Conservation (phyloP, 164 flowering plant species). For the Liquidambar formosana region DNA sequence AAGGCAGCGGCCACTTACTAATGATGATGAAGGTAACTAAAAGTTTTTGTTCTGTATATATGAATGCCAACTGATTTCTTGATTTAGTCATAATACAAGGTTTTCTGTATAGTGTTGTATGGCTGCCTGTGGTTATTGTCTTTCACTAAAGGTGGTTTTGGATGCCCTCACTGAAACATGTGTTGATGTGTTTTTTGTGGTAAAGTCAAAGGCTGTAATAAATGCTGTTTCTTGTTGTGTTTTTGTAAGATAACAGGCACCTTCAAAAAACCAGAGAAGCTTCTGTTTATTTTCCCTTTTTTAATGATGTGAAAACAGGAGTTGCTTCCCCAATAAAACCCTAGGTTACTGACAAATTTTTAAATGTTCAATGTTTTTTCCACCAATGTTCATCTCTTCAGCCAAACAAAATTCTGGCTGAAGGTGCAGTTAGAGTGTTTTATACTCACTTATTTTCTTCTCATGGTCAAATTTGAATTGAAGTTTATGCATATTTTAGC, state of each 20-base stretch:
- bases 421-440: neutral
- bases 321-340: no score
- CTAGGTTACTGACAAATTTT: no score
- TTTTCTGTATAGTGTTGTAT: no score
- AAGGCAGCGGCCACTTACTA: constrained; percentile 24
- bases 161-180: neutral
- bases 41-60: neutral
- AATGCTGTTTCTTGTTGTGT: no score
- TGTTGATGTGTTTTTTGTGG: neutral
- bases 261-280: neutral
- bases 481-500: neutral
- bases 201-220: no score
- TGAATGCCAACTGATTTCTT: neutral
- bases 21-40: constrained; percentile 57
- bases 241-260: neutral
- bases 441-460: neutral
- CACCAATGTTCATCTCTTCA: no score
- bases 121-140: neutral
- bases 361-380: no score
- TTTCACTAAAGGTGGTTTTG: neutral
- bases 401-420: neutral
- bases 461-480: neutral
- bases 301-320: no score
- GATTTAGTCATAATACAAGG: neutral
- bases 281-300: neutral